phyloP scores from a whole-genome alignment of 1,139 yeast species.

The Nakaseomyces glabratus region DNA sequence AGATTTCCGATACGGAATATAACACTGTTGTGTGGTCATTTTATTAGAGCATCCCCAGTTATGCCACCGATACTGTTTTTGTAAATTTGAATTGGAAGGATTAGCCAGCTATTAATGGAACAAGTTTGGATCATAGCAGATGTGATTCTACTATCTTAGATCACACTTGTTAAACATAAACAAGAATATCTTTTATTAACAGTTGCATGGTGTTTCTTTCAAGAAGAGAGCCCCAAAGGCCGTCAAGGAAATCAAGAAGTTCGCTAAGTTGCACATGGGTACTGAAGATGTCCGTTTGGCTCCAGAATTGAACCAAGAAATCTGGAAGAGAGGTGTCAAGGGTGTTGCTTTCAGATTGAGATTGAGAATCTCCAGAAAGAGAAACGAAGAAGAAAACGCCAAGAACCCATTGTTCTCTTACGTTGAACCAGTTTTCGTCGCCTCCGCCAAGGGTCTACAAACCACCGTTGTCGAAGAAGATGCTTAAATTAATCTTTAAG shows the following conservation, averaged over 20 bases:
- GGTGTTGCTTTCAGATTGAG: constrained; percentile 98
- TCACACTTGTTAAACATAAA: too few species aligned
- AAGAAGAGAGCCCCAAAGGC: constrained; percentile 99
- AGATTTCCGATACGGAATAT: too few species aligned
- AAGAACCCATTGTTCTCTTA: constrained; percentile 96
- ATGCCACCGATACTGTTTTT: too few species aligned
- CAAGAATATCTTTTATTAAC: too few species aligned
- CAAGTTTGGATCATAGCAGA: too few species aligned
- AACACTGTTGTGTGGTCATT: too few species aligned
- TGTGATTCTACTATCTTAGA: too few species aligned
- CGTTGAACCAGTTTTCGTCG: constrained; percentile 95
- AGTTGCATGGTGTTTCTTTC: constrained; percentile 97
- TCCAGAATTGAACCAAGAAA: constrained; percentile 96
- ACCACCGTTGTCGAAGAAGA: constrained; percentile 94
- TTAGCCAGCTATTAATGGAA: too few species aligned
- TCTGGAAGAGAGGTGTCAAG: constrained; percentile 99
- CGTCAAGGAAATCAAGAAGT: constrained; percentile 97
- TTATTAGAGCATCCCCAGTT: too few species aligned
- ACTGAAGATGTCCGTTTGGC: constrained; percentile 98
- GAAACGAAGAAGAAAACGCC: constrained; percentile 99
- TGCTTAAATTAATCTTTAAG: constrained; percentile 38
- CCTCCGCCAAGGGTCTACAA: constrained; percentile 94
- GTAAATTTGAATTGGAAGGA: too few species aligned
- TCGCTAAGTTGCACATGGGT: constrained; percentile 98
- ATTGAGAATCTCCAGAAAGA: constrained; percentile 98